These are phyloP conservation scores for Pascua sp. DNA, from an alignment of 1,284 basidiomycete species.

Conservation along the genomic window DNA sequence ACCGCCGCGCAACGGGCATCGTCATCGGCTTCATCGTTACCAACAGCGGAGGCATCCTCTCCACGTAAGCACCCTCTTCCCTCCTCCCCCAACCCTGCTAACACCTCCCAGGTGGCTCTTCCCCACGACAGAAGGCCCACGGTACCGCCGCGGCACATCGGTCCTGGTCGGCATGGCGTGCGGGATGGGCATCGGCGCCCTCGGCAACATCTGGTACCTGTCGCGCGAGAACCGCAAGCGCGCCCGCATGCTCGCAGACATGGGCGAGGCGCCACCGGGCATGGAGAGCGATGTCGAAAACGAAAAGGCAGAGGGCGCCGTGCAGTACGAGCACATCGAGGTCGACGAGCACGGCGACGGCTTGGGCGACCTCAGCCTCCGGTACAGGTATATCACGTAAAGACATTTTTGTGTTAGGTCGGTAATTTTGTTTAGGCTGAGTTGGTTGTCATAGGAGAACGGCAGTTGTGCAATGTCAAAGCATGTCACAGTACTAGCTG, in stretches of 20 bases:
- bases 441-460: no score
- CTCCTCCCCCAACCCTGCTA: not conserved
- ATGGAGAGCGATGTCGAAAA: no score
- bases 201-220: slow-evolving; percentile 25
- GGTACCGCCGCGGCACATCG: slow-evolving; percentile 50
- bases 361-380: no score
- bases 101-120: slow-evolving; percentile 51
- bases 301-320: not conserved
- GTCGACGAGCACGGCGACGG: not conserved
- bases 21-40: slow-evolving; percentile 58
- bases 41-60: slow-evolving; percentile 60
- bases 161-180: slow-evolving; percentile 23
- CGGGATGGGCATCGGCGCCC: slow-evolving; percentile 17
- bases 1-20: slow-evolving; percentile 57
- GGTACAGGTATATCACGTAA: no score
- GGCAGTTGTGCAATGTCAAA: no score
- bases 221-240: slow-evolving; percentile 18
- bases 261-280: no score
- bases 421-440: no score
- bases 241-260: not conserved
- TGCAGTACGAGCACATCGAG: not conserved
- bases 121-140: slow-evolving; percentile 51
- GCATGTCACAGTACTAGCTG: no score
- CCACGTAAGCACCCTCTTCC: slow-evolving; percentile 35
- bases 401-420: no score